A percentile compares a stretch with the other conserved stretches of the same genome.
These are phyloP conservation scores for Trichoderma semiorbis DNA, from an alignment of 2,329 filamentous ascomycete species.

Conservation along the genomic window DNA sequence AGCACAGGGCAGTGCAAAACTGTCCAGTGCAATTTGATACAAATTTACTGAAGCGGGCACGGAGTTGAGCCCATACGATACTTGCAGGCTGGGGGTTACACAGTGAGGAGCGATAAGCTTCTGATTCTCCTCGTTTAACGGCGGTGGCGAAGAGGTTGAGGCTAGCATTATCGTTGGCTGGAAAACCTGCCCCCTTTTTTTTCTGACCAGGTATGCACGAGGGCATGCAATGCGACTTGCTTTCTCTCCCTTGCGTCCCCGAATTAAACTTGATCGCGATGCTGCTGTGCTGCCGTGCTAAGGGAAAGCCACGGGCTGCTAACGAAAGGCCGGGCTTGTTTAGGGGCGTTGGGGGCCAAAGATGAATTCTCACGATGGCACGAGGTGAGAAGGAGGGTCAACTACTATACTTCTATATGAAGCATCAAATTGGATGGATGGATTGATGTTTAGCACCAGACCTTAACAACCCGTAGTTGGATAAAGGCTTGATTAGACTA, in stretches of 20 bases:
- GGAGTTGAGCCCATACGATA: not conserved
- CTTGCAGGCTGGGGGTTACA: not conserved
- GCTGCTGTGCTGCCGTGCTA: slow-evolving; percentile 7
- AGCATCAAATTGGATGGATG: not conserved
- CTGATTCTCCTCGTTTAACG: not conserved
- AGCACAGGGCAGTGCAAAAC: slow-evolving; percentile 12
- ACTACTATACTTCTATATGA: too few relatives aligned
- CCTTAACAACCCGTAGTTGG: not conserved
- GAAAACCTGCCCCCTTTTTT: not conserved
- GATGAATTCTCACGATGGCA: not conserved
- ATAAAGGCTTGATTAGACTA: not conserved
- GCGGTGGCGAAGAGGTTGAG: not conserved
- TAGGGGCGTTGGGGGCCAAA: not conserved
- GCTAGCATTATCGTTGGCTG: not conserved
- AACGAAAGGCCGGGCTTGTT: not conserved
- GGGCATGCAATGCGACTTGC: not conserved
- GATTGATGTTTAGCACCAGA: not conserved
- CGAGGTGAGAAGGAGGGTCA: not conserved
- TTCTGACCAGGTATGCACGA: not conserved
- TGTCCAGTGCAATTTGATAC: not conserved
- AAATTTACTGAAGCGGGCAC: not conserved
- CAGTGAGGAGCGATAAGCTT: not conserved
- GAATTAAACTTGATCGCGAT: slow-evolving; percentile 11
- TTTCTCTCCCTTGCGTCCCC: slow-evolving; percentile 4
- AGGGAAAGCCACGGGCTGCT: not conserved